phyloP scores from a whole-genome alignment of 257 asterid genomes.

The Forsythia suspensa region DNA sequence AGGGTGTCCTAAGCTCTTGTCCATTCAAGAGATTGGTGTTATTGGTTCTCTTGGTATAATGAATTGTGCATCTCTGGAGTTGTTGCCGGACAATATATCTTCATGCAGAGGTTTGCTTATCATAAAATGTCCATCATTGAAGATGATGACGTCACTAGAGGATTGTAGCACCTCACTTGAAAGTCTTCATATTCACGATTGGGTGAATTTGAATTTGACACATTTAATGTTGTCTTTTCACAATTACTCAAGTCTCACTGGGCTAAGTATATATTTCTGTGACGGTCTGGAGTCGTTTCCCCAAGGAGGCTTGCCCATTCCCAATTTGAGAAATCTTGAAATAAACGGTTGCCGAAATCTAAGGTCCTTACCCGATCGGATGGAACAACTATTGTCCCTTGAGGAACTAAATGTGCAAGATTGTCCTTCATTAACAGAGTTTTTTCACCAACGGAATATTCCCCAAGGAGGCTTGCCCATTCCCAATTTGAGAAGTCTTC shows the following conservation, averaged over 20 bases:
- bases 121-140: no score
- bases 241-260: not conserved
- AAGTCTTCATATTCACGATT: not conserved
- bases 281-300: conserved; percentile 15
- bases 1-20: conserved; percentile 12
- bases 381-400: no score
- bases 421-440: conserved; percentile 16
- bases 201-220: not conserved
- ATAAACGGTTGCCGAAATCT: no score
- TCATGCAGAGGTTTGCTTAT: no score
- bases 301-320: not conserved
- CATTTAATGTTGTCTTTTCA: not conserved
- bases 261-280: not conserved
- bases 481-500: no score
- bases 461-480: no score
- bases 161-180: not conserved
- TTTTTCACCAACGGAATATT: conserved; percentile 3
- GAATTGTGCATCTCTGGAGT: not conserved
- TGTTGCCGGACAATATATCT: no score
- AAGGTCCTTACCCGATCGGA: no score
- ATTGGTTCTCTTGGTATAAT: not conserved
- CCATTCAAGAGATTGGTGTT: conserved; percentile 8
- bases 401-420: not conserved
- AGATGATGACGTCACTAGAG: not conserved
- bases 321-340: no score